phyloP scores from a whole-genome alignment of 1,284 basidiomycete species.

The Heliocybe sulcata region DNA sequence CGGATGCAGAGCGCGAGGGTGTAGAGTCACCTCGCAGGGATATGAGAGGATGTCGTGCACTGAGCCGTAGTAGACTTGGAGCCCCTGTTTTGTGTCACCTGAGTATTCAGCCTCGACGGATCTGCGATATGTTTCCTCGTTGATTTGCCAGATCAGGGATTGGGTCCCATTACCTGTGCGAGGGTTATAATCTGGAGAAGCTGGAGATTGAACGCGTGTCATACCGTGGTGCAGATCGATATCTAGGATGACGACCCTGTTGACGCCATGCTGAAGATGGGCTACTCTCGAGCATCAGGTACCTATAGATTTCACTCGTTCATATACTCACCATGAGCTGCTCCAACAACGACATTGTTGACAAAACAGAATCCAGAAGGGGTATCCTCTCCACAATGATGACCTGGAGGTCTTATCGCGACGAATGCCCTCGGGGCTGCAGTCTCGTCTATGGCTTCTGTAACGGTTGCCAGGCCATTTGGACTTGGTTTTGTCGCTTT shows the following conservation, averaged over 20 bases:
- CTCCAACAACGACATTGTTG: slow-evolving; percentile 88
- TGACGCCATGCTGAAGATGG: slow-evolving; percentile 73
- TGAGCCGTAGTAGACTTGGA: slow-evolving; percentile 82
- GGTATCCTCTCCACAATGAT: slow-evolving; percentile 84
- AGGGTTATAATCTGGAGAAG: neutral
- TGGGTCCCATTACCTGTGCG: slow-evolving; percentile 86
- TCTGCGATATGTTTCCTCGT: slow-evolving; percentile 76
- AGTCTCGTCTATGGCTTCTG: neutral
- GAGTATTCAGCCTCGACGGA: slow-evolving; percentile 43
- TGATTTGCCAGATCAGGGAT: slow-evolving; percentile 86
- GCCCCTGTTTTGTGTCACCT: slow-evolving; percentile 33
- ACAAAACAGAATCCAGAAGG: slow-evolving; percentile 93
- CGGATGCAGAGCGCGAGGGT: neutral
- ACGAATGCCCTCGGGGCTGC: slow-evolving; percentile 61
- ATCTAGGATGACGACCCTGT: slow-evolving; percentile 83
- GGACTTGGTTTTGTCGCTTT: slow-evolving; percentile 13
- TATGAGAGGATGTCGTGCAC: slow-evolving; percentile 90
- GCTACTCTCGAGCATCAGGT: slow-evolving; percentile 34
- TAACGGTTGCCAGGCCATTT: neutral
- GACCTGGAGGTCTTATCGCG: slow-evolving; percentile 82
- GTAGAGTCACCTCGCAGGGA: slow-evolving; percentile 74
- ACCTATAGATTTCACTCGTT: neutral
- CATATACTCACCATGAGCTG: slow-evolving; percentile 70
- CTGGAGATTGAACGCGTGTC: slow-evolving; percentile 6
- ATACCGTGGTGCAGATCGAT: slow-evolving; percentile 90